phyloP scores from a whole-genome alignment of 805 yeast genomes.

The Dipodascopsis tothii region DNA sequence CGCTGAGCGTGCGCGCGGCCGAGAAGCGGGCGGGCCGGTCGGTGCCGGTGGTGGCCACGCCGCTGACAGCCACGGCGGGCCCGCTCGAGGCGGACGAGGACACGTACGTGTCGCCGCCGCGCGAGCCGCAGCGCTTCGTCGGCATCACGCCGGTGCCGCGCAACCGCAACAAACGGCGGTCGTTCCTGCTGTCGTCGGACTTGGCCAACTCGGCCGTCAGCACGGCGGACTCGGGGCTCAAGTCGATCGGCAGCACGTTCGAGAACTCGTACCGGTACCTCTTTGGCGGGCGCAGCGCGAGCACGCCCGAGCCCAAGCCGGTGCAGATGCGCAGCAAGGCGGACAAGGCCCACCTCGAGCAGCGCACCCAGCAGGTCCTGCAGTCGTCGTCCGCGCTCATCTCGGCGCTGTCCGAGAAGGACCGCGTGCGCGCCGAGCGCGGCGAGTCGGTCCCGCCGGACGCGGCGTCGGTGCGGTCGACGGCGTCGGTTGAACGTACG shows the following conservation, averaged over 20 bases:
- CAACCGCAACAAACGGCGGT: background rate
- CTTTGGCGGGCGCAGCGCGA: conserved; percentile 16
- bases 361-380: conserved; percentile 18
- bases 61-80: background rate
- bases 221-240: conserved; percentile 28
- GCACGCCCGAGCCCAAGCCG: background rate
- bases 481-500: too few relatives aligned
- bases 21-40: background rate
- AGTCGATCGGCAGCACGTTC: conserved; percentile 31
- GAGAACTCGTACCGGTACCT: conserved; percentile 31
- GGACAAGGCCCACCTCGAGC: conserved; percentile 9
- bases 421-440: too few relatives aligned
- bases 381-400: conserved; percentile 14
- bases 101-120: background rate
- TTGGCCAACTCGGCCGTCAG: conserved; percentile 26
- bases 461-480: too few relatives aligned
- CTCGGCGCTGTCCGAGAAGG: conserved; percentile 1
- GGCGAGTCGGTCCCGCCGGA: too few relatives aligned
- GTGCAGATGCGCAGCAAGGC: conserved; percentile 12
- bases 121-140: background rate
- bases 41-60: too few relatives aligned
- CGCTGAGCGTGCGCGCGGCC: background rate
- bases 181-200: conserved; percentile 20
- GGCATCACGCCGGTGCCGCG: background rate
- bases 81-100: background rate